These are phyloP conservation scores for Cyclocybe cylindracea DNA, from an alignment of 768 basidiomycete genomes.

Conservation along the genomic window DNA sequence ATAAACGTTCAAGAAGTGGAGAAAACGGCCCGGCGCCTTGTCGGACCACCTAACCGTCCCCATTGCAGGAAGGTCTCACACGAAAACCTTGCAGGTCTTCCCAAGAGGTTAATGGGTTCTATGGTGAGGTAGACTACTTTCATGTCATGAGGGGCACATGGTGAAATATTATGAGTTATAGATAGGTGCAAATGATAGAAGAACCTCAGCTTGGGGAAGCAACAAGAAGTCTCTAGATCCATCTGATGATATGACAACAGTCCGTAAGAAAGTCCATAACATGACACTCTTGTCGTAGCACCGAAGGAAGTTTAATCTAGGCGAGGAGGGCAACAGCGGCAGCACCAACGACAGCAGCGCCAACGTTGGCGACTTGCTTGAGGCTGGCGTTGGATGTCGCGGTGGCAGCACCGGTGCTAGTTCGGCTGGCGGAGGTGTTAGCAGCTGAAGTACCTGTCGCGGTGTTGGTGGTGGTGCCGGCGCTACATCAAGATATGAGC, in stretches of 20 bases:
- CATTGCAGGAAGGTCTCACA: too few relatives aligned
- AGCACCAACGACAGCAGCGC: conserved; percentile 22
- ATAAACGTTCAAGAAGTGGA: not conserved
- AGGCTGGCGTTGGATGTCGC: conserved; percentile 11
- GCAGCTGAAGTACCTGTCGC: not conserved
- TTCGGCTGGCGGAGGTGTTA: not conserved
- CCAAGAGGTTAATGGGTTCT: not conserved
- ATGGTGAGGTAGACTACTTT: conserved; percentile 13
- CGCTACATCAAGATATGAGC: not conserved
- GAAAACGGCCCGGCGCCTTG: not conserved
- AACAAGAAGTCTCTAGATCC: conserved; percentile 16
- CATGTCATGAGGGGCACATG: conserved; percentile 19
- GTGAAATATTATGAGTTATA: conserved; percentile 21
- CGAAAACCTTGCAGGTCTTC: too few relatives aligned
- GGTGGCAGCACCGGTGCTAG: conserved; percentile 3
- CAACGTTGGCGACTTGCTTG: conserved; percentile 18
- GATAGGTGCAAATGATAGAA: conserved; percentile 17
- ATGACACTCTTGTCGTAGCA: conserved; percentile 1
- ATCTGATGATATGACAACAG: conserved; percentile 1
- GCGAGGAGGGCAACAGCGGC: conserved; percentile 17
- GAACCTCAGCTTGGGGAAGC: conserved; percentile 18
- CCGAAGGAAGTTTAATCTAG: conserved; percentile 2
- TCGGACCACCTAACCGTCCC: too few relatives aligned
- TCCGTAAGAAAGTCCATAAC: conserved; percentile 9
- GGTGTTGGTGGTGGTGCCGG: not conserved